Evolutionary conservation across 176 grass and related monocot genomes (phyloP).

Genomic region (Oryza australiensis): DNA sequence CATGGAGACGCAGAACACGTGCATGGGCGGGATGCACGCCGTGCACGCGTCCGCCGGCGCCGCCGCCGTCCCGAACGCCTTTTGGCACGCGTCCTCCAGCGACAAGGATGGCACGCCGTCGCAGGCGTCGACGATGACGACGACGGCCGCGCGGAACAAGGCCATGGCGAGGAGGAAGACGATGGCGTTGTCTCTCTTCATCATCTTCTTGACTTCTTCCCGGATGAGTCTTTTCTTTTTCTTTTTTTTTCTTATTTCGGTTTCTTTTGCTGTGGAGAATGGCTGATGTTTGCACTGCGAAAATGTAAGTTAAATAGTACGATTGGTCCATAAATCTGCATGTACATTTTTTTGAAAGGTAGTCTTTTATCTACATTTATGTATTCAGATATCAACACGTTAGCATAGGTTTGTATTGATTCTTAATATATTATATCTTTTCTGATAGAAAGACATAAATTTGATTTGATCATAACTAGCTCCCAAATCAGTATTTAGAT

Average conservation of each 20-base stretch:
- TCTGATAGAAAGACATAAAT: neutral
- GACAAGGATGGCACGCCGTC: neutral
- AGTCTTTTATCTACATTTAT: neutral
- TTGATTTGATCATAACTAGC: neutral
- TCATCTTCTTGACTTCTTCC: neutral
- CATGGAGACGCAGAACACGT: constrained; percentile 6
- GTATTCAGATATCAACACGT: neutral
- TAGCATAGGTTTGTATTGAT: neutral
- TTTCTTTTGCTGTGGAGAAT: neutral
- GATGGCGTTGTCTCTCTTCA: neutral
- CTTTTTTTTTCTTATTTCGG: too few species aligned
- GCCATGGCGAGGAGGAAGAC: neutral
- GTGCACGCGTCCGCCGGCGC: neutral
- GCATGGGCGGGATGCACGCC: neutral
- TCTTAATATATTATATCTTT: neutral
- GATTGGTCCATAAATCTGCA: neutral
- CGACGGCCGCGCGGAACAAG: neutral
- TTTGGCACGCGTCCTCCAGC: neutral
- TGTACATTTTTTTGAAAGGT: neutral
- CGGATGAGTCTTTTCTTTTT: neutral
- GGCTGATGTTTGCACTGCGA: neutral
- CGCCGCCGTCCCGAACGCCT: neutral
- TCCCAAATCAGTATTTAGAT: neutral
- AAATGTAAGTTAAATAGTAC: neutral
- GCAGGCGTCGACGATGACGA: neutral